A percentile compares a stretch with the other conserved stretches of the same genome.
These are phyloP conservation scores for Plasmopara viticola DNA, from an alignment of 352 stramenopile species.

Conservation along the genomic window DNA sequence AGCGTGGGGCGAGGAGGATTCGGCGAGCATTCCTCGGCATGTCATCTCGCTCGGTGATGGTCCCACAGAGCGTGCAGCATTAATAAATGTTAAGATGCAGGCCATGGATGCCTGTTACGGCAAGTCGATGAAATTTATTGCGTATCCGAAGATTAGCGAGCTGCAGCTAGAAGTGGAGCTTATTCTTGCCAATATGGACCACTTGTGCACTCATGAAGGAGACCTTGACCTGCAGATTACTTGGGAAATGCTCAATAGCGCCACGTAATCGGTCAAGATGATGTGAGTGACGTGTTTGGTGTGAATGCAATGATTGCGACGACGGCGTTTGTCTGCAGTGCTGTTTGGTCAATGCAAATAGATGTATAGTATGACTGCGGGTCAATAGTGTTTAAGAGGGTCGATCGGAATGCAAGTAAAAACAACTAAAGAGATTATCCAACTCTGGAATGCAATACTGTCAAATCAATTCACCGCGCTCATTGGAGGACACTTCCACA, in stretches of 20 bases:
- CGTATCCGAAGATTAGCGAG: slow-evolving; percentile 81
- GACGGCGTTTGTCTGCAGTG: slow-evolving; percentile 1
- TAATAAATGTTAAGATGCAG: slow-evolving; percentile 85
- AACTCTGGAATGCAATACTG: too few species aligned
- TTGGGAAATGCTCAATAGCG: slow-evolving; percentile 71
- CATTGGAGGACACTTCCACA: slow-evolving; percentile 2
- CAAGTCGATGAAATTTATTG: slow-evolving; percentile 87
- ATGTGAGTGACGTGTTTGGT: slow-evolving; percentile 7
- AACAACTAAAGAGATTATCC: too few species aligned
- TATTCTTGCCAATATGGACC: slow-evolving; percentile 73
- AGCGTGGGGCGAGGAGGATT: slow-evolving; percentile 54
- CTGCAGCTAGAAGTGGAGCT: slow-evolving; percentile 74
- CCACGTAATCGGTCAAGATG: slow-evolving; percentile 27
- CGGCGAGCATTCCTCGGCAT: slow-evolving; percentile 48
- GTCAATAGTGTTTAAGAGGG: not conserved
- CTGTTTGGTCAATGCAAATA: slow-evolving; percentile 26
- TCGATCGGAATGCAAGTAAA: too few species aligned
- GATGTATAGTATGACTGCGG: slow-evolving; percentile 39
- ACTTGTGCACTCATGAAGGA: slow-evolving; percentile 75
- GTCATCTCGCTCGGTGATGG: slow-evolving; percentile 80
- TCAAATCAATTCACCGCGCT: too few species aligned
- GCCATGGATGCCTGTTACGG: slow-evolving; percentile 71
- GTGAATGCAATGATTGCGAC: not conserved
- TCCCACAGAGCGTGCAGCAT: slow-evolving; percentile 72
- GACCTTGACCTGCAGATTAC: slow-evolving; percentile 82